A percentile compares a stretch with the other conserved stretches of the same genome.
phyloP scores from a whole-genome alignment of 2,329 filamentous ascomycete species.

The Allantophomopsis cytisporea region DNA sequence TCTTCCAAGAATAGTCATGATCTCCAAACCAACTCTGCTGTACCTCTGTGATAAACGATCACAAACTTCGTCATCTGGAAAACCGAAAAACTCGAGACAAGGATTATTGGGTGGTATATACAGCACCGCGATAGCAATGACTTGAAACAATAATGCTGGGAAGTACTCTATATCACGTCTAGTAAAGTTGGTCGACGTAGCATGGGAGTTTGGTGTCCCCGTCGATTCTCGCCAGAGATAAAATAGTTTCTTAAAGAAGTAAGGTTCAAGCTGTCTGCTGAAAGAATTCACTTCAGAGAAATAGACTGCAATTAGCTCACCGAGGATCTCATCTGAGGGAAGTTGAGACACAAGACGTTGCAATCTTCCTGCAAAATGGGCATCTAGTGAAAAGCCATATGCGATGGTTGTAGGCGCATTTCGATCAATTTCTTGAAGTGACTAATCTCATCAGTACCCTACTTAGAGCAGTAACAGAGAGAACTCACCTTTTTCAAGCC shows the following conservation, averaged over 20 bases:
- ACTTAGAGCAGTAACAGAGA: not conserved
- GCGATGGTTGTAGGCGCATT: not conserved
- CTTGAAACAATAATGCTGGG: constrained; percentile 6
- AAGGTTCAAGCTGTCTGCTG: not conserved
- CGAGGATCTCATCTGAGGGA: not conserved
- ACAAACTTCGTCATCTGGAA: not conserved
- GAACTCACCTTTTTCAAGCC: not conserved
- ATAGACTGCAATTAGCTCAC: constrained; percentile 1
- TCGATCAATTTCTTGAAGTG: not conserved
- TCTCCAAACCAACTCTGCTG: constrained; percentile 4
- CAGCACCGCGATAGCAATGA: constrained; percentile 5
- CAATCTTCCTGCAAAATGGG: not conserved
- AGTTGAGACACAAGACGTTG: not conserved
- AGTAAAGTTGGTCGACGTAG: too few species aligned
- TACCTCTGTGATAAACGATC: constrained; percentile 4
- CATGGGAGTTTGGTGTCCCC: too few species aligned
- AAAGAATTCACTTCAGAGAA: constrained; percentile 1
- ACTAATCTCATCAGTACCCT: not conserved
- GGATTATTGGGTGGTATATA: constrained; percentile 3
- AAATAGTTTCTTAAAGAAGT: too few species aligned
- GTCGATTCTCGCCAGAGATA: too few species aligned
- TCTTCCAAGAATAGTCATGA: constrained; percentile 5
- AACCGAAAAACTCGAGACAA: constrained; percentile 1
- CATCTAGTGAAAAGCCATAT: not conserved
- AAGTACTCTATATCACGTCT: constrained; percentile 4